Conservation (phyloP, 208 protist genomes). For the Trichomonas tenax region DNA sequence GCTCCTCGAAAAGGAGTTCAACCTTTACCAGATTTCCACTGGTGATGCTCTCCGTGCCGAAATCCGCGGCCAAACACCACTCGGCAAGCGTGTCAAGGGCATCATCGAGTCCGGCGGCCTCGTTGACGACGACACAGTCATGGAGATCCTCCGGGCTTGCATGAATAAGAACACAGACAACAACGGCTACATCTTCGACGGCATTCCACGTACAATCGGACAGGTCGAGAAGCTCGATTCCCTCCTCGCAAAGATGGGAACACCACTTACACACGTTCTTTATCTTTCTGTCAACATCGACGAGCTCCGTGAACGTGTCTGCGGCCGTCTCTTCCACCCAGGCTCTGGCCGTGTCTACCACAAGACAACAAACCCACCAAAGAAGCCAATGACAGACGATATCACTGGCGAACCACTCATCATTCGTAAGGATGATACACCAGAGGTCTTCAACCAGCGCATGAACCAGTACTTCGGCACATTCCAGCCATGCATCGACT, state of each 20-base stretch:
- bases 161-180: neutral
- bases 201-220: conserved; percentile 26
- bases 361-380: conserved; percentile 32
- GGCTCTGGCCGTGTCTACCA: conserved; percentile 37
- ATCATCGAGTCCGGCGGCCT: conserved; percentile 15
- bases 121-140: conserved; percentile 26
- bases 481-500: conserved; percentile 29
- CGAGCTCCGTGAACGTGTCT: conserved; percentile 27
- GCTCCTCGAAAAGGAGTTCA: conserved; percentile 28
- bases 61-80: neutral
- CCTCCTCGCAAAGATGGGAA: conserved; percentile 25
- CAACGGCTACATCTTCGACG: conserved; percentile 27
- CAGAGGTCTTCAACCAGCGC: conserved; percentile 31
- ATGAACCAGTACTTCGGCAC: conserved; percentile 32
- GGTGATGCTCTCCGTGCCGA: conserved; percentile 25
- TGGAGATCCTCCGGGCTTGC: neutral
- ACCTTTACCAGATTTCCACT: conserved; percentile 25
- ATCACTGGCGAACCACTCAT: conserved; percentile 42
- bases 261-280: conserved; percentile 29
- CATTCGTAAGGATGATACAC: conserved; percentile 41
- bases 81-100: conserved; percentile 1
- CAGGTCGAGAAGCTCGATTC: conserved; percentile 25
- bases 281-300: conserved; percentile 22
- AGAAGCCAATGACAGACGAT: conserved; percentile 38
- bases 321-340: conserved; percentile 35